phyloP scores from a whole-genome alignment of 202 grass and related monocot genomes.

The Hordeum pubiflorum region DNA sequence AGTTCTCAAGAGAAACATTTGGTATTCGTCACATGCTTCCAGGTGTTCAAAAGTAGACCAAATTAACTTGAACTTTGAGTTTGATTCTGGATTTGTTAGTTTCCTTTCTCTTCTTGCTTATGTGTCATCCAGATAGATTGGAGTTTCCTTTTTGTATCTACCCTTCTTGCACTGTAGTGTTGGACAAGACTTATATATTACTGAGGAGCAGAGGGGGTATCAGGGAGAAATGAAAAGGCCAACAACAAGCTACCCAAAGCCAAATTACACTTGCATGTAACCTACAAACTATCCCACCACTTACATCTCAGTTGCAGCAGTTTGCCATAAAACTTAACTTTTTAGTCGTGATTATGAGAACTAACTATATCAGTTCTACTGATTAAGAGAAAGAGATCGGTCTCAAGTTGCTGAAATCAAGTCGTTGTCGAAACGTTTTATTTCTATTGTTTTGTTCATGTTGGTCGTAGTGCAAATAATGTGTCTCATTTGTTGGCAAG shows the following conservation, averaged over 20 bases:
- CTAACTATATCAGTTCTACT: too few relatives aligned
- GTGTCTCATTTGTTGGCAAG: background rate
- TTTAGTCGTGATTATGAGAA: background rate
- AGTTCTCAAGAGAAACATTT: background rate
- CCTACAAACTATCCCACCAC: background rate
- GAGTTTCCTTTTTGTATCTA: background rate
- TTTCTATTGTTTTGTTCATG: background rate
- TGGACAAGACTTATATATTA: background rate
- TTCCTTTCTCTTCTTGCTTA: conserved; percentile 13
- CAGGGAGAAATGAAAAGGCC: conserved; percentile 1
- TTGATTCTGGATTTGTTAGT: conserved; percentile 5
- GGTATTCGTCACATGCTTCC: background rate
- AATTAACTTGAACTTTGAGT: background rate
- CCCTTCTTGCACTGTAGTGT: background rate
- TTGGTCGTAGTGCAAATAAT: background rate
- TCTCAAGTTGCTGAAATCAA: background rate
- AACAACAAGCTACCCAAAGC: background rate
- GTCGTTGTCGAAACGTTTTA: background rate
- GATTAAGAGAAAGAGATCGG: too few relatives aligned
- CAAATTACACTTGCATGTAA: background rate
- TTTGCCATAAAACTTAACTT: conserved; percentile 5
- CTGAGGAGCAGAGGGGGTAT: background rate
- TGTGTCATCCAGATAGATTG: background rate
- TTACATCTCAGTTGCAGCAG: background rate
- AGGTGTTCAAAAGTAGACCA: background rate